Evolutionary conservation across 495 filamentous ascomycete species (phyloP), one percentile per base, ranked within the genome.

Genomic region (Bacidia rubella): DNA sequence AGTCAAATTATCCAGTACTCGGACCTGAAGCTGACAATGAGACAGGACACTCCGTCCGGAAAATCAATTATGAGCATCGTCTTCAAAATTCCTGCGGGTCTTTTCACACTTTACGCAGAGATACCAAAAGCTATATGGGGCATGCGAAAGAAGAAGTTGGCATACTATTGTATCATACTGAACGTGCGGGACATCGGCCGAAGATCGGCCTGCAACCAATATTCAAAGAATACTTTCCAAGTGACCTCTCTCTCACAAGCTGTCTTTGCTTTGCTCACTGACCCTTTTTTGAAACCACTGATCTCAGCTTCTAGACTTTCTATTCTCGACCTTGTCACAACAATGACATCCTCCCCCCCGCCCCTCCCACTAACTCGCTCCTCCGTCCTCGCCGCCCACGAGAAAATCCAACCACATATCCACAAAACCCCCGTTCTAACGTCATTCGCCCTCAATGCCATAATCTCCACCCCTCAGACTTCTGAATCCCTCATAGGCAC

Each of bases 371-470:
- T 95, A 15, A 86, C 78, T 20, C 81, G 85, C 11, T 62, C 70
- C 45, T 83, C 83, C 23, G 78, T 95, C 32, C 57, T 77, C 35
- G 68, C 70, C 47, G 90, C 92, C 2, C 80, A 87, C 69, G 58
- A 67, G 39, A 75, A 86, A 39, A 89, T 97, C 59, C 71, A 78
- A 56, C 71, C 75, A 0, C 76, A 86, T 67, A 79, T 96, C 66
- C 87, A 95, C 71, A 72, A 68, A 51, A 97, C 90, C 11, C 87
- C 89, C 4, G 78, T 95, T 12, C 69, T 90, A 23, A 95, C 89
- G 47, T 84, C 77, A 62, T 63, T 68, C 7, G 87, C 86, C 2
- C 77, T 98, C 51, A 77, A 82, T 61, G 60, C 55, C 2, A 67
- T 95, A 56, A 87, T 88, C 21, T 93, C 86, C 3, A 81, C 80